Conservation (phyloP, 192 early-diverging fungal species). For the Linnemannia schmuckeri region DNA sequence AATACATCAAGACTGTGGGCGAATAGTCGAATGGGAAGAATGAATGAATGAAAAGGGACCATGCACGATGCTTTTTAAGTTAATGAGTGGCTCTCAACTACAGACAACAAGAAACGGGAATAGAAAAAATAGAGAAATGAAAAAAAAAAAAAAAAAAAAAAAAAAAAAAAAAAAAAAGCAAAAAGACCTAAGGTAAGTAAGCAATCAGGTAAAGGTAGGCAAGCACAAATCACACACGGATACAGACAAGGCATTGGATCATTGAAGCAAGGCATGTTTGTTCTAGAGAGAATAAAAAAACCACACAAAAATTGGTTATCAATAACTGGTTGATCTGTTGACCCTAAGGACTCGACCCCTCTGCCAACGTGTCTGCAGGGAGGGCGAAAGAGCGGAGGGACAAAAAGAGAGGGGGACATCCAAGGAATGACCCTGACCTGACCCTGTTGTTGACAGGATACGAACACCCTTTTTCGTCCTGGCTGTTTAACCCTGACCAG, state of each 20-base stretch:
- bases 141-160: background rate
- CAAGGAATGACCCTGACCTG: background rate
- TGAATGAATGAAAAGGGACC: background rate
- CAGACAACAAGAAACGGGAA: slow-evolving; percentile 4
- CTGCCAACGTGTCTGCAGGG: background rate
- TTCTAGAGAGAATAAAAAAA: background rate
- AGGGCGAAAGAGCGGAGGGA: background rate
- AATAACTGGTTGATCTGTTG: background rate
- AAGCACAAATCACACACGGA: background rate
- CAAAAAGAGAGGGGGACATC: background rate
- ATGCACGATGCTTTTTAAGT: background rate
- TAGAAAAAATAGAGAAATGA: background rate
- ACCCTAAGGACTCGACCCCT: background rate
- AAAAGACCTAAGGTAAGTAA: too few relatives aligned
- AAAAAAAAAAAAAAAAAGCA: too few relatives aligned
- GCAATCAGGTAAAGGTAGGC: background rate
- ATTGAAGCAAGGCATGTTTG: background rate
- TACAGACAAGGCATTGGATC: background rate
- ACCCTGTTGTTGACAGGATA: background rate
- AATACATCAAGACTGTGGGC: background rate
- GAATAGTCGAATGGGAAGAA: background rate
- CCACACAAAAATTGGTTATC: background rate
- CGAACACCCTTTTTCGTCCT: too few relatives aligned
- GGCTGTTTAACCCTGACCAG: background rate
- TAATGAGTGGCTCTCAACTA: background rate